phyloP scores from a whole-genome alignment of 208 protist species.

The Angomonas ambiguus region DNA sequence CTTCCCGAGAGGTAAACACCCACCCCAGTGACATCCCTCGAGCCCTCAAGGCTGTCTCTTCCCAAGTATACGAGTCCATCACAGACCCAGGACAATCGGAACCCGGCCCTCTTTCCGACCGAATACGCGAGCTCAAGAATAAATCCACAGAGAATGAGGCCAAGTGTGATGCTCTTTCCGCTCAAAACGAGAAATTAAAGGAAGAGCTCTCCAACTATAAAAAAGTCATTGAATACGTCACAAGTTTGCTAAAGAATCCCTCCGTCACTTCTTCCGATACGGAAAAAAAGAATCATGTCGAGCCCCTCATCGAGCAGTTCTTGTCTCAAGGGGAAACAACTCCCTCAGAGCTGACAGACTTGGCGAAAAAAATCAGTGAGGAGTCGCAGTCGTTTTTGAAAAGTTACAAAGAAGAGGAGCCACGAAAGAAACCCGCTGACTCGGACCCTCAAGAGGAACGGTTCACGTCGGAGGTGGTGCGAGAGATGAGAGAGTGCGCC shows the following conservation, averaged over 20 bases:
- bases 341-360: background rate
- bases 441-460: background rate
- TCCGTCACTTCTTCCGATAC: background rate
- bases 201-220: conserved; percentile 14
- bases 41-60: background rate
- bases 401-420: background rate
- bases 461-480: conserved; percentile 6
- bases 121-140: background rate
- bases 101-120: background rate
- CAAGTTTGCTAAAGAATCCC: background rate
- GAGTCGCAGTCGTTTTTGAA: background rate
- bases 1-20: background rate
- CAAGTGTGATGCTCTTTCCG: conserved; percentile 8
- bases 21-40: background rate
- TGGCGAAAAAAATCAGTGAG: conserved; percentile 1
- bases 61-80: background rate
- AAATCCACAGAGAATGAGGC: background rate
- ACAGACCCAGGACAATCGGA: background rate
- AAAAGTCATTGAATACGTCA: background rate
- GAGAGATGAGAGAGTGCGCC: background rate
- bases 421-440: background rate
- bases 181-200: background rate
- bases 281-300: background rate
- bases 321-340: background rate
- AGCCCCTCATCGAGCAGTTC: background rate